phyloP scores from a whole-genome alignment of 331 rosid genomes.

The Malus hybrid region DNA sequence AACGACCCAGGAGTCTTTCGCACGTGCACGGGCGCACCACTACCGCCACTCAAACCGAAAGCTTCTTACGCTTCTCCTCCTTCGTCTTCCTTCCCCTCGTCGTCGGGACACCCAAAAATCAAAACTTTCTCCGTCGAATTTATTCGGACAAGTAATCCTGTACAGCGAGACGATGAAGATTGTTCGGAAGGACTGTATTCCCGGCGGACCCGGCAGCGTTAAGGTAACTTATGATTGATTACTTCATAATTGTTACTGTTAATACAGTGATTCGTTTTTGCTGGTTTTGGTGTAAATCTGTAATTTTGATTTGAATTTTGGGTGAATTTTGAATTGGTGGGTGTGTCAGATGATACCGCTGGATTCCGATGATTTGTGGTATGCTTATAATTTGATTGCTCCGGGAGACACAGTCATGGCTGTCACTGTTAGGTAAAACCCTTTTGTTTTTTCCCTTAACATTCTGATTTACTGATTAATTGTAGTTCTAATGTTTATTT shows the following conservation, averaged over 20 bases:
- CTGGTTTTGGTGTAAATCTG: not conserved
- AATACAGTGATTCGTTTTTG: not conserved
- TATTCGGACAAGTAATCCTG: not conserved
- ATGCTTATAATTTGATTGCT: slow-evolving; percentile 74
- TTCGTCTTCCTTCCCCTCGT: not conserved
- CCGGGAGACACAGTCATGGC: slow-evolving; percentile 86
- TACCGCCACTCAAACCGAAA: not conserved
- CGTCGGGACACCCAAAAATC: not conserved
- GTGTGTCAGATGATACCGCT: slow-evolving; percentile 67
- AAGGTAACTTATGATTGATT: slow-evolving; percentile 41
- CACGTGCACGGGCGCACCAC: not conserved
- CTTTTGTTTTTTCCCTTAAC: not conserved
- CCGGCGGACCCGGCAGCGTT: slow-evolving; percentile 88
- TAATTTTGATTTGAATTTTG: not conserved
- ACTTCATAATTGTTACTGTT: not conserved
- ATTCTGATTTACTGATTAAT: not conserved
- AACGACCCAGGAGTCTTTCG: not conserved
- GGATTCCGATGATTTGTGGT: slow-evolving; percentile 91
- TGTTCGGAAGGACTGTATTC: slow-evolving; percentile 59
- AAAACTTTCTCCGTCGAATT: not conserved
- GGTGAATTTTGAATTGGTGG: not conserved
- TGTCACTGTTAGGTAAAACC: slow-evolving; percentile 63
- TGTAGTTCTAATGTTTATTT: not conserved
- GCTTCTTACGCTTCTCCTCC: not conserved
- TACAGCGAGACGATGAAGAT: slow-evolving; percentile 45